Percentiles rank a stretch among this genome's conserved stretches.
Conservation (phyloP, 805 yeast genomes). For the Suhomyces sp. region DNA sequence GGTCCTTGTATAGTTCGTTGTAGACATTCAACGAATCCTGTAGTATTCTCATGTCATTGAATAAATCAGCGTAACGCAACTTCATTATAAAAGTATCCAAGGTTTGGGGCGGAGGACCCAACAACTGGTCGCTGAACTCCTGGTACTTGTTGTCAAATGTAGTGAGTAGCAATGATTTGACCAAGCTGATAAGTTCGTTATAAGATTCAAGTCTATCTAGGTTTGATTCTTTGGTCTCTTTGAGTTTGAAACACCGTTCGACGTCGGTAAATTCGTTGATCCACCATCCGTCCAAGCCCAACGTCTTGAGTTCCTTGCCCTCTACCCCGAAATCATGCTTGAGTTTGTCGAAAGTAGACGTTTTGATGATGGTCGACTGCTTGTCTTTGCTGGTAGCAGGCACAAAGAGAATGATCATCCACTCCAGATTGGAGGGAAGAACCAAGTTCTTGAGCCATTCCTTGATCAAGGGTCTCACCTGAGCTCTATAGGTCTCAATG, state of each 20-base stretch:
- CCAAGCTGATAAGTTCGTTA: conserved; percentile 40
- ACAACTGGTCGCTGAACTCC: conserved; percentile 10
- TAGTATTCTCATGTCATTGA: conserved; percentile 52
- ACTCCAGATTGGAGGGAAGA: conserved; percentile 46
- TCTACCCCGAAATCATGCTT: conserved; percentile 47
- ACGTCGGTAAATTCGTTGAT: conserved; percentile 9
- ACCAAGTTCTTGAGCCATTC: conserved; percentile 67
- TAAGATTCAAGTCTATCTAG: conserved; percentile 50
- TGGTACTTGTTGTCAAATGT: conserved; percentile 44
- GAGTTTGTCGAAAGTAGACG: conserved; percentile 53
- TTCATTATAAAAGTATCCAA: conserved; percentile 35
- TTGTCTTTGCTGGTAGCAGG: conserved; percentile 36
- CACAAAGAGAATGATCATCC: conserved; percentile 58
- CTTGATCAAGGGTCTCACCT: conserved; percentile 74
- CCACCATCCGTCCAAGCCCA: conserved; percentile 2
- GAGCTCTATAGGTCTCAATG: conserved; percentile 71
- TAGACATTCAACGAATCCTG: conserved; percentile 61
- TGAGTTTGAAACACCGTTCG: conserved; percentile 42
- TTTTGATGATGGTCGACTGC: conserved; percentile 38
- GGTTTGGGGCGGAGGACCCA: background rate
- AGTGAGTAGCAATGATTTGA: conserved; percentile 49
- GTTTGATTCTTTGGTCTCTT: conserved; percentile 29
- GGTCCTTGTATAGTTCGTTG: conserved; percentile 38
- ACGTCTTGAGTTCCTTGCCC: conserved; percentile 32
- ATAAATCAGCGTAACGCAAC: conserved; percentile 51